These are phyloP conservation scores for Pleoardoris graminearum DNA, from an alignment of 2,329 filamentous ascomycete species.

Conservation along the genomic window DNA sequence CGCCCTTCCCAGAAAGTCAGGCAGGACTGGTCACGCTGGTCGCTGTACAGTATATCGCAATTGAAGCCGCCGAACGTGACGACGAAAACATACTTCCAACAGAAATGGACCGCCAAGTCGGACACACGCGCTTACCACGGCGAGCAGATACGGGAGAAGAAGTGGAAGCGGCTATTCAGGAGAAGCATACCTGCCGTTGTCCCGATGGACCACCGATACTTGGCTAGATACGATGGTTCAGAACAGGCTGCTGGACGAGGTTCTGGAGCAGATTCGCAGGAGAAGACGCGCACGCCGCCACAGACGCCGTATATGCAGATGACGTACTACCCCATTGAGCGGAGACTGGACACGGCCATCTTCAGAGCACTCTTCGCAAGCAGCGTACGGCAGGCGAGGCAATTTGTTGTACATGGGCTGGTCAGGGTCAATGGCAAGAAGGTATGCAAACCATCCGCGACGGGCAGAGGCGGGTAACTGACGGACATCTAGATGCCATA, in stretches of 20 bases:
- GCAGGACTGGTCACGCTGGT: constrained; percentile 97
- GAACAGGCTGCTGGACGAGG: constrained; percentile 83
- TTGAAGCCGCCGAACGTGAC: constrained; percentile 48
- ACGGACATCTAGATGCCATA: constrained; percentile 98
- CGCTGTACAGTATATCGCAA: constrained; percentile 82
- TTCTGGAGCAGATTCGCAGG: constrained; percentile 59
- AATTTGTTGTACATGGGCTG: constrained; percentile 89
- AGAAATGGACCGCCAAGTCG: constrained; percentile 95
- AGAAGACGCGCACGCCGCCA: constrained; percentile 27
- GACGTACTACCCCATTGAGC: constrained; percentile 88
- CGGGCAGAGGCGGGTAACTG: too few relatives aligned
- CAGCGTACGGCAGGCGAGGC: constrained; percentile 87
- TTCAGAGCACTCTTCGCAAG: constrained; percentile 94
- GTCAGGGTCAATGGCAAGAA: constrained; percentile 97
- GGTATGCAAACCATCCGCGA: too few relatives aligned
- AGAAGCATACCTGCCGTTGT: constrained; percentile 79
- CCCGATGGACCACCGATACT: constrained; percentile 78
- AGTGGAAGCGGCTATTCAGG: constrained; percentile 93
- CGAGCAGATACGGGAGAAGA: constrained; percentile 87
- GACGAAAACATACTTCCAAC: constrained; percentile 82
- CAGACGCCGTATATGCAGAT: constrained; percentile 93
- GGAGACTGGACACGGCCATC: constrained; percentile 90
- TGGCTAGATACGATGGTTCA: constrained; percentile 80
- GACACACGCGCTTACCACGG: constrained; percentile 86
- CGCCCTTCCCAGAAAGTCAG: constrained; percentile 73